Base-by-base conservation (phyloP, 2,329 filamentous ascomycete genomes). In the Pseudocercospora eumusae region DNA sequence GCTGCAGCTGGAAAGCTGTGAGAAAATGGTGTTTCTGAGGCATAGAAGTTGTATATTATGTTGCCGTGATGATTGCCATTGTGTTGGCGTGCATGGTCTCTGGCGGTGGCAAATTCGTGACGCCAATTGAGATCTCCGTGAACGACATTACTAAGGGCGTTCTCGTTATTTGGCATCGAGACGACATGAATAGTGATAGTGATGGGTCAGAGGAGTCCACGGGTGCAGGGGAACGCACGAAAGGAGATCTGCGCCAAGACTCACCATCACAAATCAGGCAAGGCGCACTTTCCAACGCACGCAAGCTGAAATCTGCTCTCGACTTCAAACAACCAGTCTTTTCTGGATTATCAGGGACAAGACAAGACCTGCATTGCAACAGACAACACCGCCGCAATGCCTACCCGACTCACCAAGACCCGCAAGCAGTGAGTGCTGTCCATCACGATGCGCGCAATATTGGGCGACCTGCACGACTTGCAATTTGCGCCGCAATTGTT, bases 331-430 rank as follows among this genome's bases (percentile, higher is more conserved):
- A 50, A 21, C 15, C n/a, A n/a, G n/a, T 23, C 23, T 50, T 27
- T 27, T 13, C 47, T 50, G 21, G 20, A n/a, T 28, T 47, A 64
- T 58, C 62, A 61, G 62, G 58, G 62, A 61, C 55, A n/a, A n/a
- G n/a, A n/a, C n/a, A n/a, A n/a, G 27, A 49, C 58, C 62, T 64
- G 62, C 58, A 59, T 64, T 59, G 60, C 63, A 57, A 66, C 60
- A 61, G 45, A 57, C 61, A 59, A 60, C 56, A 62, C 62, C 62
- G 60, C 58, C 65, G 61, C 61, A 78, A 88, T 88, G 88, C 88
- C 88, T 87, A 90, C 88, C 81, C 83, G 87, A 80, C 83, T 87
- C 73, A 85, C 84, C 77, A 89, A 90, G 83, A 91, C 88, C 81
- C 84, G 88, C 82, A 91, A 90, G 86, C 88, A 88, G 86, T 88